Conservation (phyloP, 805 yeast genomes). For the Brettanomyces sp. region DNA sequence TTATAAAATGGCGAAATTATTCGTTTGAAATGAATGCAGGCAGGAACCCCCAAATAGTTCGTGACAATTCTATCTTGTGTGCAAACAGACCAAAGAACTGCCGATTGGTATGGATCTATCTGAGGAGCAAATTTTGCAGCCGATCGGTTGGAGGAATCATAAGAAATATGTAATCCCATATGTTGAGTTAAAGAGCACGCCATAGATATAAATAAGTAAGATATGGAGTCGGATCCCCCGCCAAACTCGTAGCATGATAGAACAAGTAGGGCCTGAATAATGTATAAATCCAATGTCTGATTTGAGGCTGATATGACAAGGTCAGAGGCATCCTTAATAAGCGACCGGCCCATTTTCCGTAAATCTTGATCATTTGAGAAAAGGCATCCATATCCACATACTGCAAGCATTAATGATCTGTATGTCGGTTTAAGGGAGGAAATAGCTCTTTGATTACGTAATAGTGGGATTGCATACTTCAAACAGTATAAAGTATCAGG, state of each 20-base stretch:
- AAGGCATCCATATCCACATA: conserved; percentile 19
- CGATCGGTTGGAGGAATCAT: conserved; percentile 11
- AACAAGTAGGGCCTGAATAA: conserved; percentile 18
- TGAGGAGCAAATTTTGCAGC: conserved; percentile 17
- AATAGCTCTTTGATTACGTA: too few relatives aligned
- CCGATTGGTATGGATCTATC: conserved; percentile 18
- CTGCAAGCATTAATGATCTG: conserved; percentile 17
- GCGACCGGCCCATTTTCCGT: conserved; percentile 6
- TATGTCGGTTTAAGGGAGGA: too few relatives aligned
- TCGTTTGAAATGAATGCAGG: conserved; percentile 25
- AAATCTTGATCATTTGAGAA: conserved; percentile 13
- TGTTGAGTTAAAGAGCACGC: conserved; percentile 26
- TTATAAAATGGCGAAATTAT: conserved; percentile 25
- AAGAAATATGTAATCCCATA: conserved; percentile 24
- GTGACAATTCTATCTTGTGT: conserved; percentile 24
- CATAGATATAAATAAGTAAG: conserved; percentile 22
- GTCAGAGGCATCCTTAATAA: conserved; percentile 20
- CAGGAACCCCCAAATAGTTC: conserved; percentile 18
- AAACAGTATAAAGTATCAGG: background rate
- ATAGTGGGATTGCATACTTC: background rate
- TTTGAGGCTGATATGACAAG: conserved; percentile 16
- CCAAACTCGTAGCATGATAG: conserved; percentile 25
- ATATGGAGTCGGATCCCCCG: conserved; percentile 21
- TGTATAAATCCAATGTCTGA: conserved; percentile 13
- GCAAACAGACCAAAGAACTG: conserved; percentile 24